Base-by-base conservation (phyloP, 1,284 basidiomycete genomes). In the Tilletia indica region DNA sequence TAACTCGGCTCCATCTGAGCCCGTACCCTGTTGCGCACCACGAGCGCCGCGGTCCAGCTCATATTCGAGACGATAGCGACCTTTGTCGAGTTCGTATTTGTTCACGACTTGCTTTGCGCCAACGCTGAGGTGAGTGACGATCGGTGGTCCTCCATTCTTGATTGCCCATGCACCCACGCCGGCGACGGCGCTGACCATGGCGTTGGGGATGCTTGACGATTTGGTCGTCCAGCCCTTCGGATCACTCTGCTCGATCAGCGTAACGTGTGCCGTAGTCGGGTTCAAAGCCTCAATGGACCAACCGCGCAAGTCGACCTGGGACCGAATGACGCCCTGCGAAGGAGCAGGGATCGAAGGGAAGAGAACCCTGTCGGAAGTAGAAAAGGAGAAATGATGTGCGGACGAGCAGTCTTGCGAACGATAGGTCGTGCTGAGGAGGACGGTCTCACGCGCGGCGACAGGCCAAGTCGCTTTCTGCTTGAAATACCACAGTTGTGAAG, bases 191-290 rank as follows among this genome's bases (percentile, higher is more conserved):
- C 19, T 54, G 25, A 51, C 42, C 66, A 68, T 68, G 42, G 45
- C 48, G 1, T 11, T 36, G 39, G 66, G 66, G 8, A 68, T 51
- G 42, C 45, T 51, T 19, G 92, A 92, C 0, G 92, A 90, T 85
- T 98, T 99, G 86, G 93, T 94, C 5, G 93, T 91, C 96, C 96
- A 97, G 67, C 95, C 94, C 82, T 97, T 93, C 1, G 94, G 94
- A 85, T 98, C 95, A 14, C 93, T 94, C 85, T 99, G 97, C 83
- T 99, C 97, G 3, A 99, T 89, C 2, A 99, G 87, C 0, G 95
- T 97, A 70, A 98, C 89, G 47, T 93, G 90, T 0, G 95, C 97
- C 0, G 97, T 99, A 0, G 91, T 98, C 0, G 95, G 97, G 1
- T 94, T 97, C 3, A 99, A 87, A 0, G 93, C 90, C 85, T 99